A percentile compares a stretch with the other conserved stretches of the same genome.
Evolutionary conservation across 257 asterid species (phyloP).

Genomic region (Fraxinus anomala): DNA sequence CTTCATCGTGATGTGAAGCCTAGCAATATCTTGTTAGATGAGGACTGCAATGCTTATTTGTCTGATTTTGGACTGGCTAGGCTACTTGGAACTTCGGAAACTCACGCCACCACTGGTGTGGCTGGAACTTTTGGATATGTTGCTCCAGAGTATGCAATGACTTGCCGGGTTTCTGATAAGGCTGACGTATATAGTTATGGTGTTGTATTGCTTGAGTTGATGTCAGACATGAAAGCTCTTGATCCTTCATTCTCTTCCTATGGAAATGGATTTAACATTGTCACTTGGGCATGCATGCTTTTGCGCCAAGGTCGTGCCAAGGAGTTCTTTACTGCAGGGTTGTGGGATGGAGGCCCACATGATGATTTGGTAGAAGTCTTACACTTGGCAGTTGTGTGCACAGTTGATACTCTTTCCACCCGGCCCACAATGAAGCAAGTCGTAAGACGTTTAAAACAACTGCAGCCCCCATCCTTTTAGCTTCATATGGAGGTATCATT

Average conservation of each 20-base stretch:
- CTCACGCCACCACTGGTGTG: slow-evolving; percentile 89
- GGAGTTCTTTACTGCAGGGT: slow-evolving; percentile 79
- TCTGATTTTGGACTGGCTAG: slow-evolving; percentile 89
- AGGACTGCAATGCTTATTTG: slow-evolving; percentile 74
- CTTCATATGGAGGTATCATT: slow-evolving; percentile 20
- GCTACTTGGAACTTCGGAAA: slow-evolving; percentile 78
- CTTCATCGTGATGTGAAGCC: slow-evolving; percentile 97
- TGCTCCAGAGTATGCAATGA: slow-evolving; percentile 93
- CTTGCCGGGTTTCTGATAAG: slow-evolving; percentile 92
- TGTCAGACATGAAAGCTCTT: slow-evolving; percentile 85
- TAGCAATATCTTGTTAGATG: slow-evolving; percentile 80
- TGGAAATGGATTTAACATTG: slow-evolving; percentile 88
- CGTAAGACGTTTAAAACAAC: slow-evolving; percentile 79
- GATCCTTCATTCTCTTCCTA: slow-evolving; percentile 90
- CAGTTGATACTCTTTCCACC: slow-evolving; percentile 71
- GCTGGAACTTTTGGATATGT: slow-evolving; percentile 94
- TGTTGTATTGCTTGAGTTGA: slow-evolving; percentile 80
- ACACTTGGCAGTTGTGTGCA: slow-evolving; percentile 79
- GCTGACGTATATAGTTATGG: slow-evolving; percentile 95
- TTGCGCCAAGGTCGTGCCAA: slow-evolving; percentile 74
- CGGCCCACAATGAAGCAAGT: slow-evolving; percentile 95
- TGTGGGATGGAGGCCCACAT: slow-evolving; percentile 88
- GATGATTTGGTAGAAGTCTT: slow-evolving; percentile 84
- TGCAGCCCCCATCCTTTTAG: slow-evolving; percentile 84
- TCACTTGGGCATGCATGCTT: slow-evolving; percentile 91